Evolutionary conservation across 192 early-diverging fungal species (phyloP), one percentile per base, ranked within the genome.

Genomic region (Coemansia erecta): DNA sequence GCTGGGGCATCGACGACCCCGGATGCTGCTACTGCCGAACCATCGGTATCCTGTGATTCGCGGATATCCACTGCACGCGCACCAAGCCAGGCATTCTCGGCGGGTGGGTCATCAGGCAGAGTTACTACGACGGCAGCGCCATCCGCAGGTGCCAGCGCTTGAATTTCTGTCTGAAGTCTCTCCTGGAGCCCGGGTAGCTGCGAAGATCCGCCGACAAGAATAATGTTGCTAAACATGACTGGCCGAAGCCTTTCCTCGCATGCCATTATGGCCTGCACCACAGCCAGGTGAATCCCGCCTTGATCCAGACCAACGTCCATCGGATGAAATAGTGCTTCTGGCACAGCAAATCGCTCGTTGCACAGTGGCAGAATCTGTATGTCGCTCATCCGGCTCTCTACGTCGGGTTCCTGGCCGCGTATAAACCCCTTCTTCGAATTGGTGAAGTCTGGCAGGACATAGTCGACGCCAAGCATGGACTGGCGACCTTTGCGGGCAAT

Each of bases 321-420:
- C 23, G 97, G 97, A 72, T 97, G 87, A 87, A 98, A 97, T 71
- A 98, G 86, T 47, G 94, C 92, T 70, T 98, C 96, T 46, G 94
- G 94, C 61, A 89, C 85, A 72, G 92, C 90, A 84, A 96, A 98
- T 69, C 94, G 90, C 84, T 99, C 95, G 83, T 92, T 95, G 49
- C 92, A 90, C 59, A 98, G 88, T 54, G 93, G 96, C 77, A 98
- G 87, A 58, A 97, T 86, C 79, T 98, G 93, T 63, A 89, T 90
- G 63, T 94, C 94, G 49, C 89, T 24, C 63, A 53, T 41, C 26
- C 4, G 44, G 28, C 53, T 13, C 37, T 45, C 43, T 6, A 22
- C 44, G 6, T 15, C 12, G 15, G 41, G 61, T 2, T 61, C 63
- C 2, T 50, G 47, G 31, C 59, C 71, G 14, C 48, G 54, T 17